Percentiles rank a stretch among this genome's conserved stretches.
These are phyloP conservation scores for Gomphus sp. DNA, from an alignment of 1,284 basidiomycete genomes.

Conservation along the genomic window DNA sequence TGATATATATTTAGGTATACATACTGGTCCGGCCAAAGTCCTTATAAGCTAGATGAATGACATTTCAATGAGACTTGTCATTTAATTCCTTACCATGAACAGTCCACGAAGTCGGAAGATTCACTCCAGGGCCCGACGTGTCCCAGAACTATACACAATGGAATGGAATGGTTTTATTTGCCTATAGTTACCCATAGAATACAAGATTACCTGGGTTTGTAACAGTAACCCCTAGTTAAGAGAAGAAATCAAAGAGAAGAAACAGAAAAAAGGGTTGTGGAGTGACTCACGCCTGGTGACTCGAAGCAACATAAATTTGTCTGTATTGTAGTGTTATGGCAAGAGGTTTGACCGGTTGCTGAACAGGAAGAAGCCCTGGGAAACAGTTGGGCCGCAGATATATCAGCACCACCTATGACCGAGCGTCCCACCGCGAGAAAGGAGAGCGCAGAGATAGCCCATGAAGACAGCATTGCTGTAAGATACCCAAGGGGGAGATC, in stretches of 20 bases:
- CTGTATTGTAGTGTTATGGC: constrained; percentile 33
- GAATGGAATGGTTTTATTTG: not conserved
- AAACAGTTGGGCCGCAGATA: constrained; percentile 17
- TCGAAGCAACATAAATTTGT: constrained; percentile 44
- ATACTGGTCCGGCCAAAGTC: constrained; percentile 64
- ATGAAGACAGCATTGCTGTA: not conserved
- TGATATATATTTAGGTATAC: constrained; percentile 18
- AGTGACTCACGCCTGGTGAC: constrained; percentile 31
- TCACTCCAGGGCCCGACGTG: constrained; percentile 49
- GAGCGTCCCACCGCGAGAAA: not conserved
- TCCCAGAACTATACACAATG: constrained; percentile 21
- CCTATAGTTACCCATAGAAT: not conserved
- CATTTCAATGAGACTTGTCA: constrained; percentile 2
- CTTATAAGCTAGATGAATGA: constrained; percentile 21
- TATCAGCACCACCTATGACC: not conserved
- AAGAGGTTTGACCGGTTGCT: constrained; percentile 31
- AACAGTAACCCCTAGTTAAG: constrained; percentile 44
- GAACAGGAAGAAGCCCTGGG: constrained; percentile 30
- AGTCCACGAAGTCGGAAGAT: constrained; percentile 59
- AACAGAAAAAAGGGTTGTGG: not conserved
- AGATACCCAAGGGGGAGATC: not conserved
- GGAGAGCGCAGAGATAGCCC: not conserved
- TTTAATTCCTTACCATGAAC: constrained; percentile 47
- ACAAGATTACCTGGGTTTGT: constrained; percentile 45
- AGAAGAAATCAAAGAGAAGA: too few relatives aligned